Evolutionary conservation across 768 basidiomycete species (phyloP), one percentile per base, ranked within the genome.

Genomic region (Tricholoma flavovirens): DNA sequence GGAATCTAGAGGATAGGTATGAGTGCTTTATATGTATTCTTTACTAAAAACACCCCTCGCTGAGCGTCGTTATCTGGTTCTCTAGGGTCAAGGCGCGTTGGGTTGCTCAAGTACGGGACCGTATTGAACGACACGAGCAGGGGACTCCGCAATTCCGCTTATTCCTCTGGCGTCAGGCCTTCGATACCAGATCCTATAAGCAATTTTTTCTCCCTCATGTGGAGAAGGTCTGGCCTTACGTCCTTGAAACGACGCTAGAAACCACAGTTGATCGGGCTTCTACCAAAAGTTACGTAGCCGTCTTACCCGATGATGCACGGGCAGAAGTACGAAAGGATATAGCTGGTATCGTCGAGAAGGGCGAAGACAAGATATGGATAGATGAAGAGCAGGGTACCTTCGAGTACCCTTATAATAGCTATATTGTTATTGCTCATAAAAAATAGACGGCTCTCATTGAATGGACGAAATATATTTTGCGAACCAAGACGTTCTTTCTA

Each of bases 1-100:
- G 95, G 95, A 98, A 97, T 71, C 73, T 95, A 29, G 95, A 97
- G 68, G 86, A 93, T 69, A 76, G 87, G 86, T 85, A 56, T 46
- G 71, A 5, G 1, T 11, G 10, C 14, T 26, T 26, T 26, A 5
- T 26, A 26, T 26, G 2, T 3, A 26, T 19, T 4, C 4, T n/a
- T 26, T n/a, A 15, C 12, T 21, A 14, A 15, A 6, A 5, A 40
- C 33, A 50, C 11, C 38, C 14, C 36, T 48, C 6, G 5, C 6
- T 30, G 8, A 49, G n/a, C 15, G 8, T 49, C 11, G 12, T 1
- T 49, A n/a, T 15, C n/a, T n/a, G 26, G 5, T 15, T 19, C 43
- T 17, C 3, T 61, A 86, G 87, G 59, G 77, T 82, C 21, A 69
- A 69, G 2, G 85, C 86, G 19, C 64, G 66, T n/a, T 95, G 91